Evolutionary conservation across 2,329 filamentous ascomycete genomes (phyloP).

Genomic region (Parafenestella ontariensis): DNA sequence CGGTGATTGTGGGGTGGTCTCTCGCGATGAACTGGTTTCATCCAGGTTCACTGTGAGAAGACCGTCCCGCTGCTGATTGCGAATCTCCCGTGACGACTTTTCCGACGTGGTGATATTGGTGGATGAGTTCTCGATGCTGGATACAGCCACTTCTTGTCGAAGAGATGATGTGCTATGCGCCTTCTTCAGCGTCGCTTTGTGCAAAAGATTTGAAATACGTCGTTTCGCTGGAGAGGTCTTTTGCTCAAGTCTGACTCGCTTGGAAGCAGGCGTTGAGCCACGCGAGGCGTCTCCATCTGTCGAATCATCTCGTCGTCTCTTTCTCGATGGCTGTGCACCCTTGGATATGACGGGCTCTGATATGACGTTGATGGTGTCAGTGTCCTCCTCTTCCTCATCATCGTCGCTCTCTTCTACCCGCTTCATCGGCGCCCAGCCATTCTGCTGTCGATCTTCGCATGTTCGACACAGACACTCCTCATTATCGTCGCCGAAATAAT

Average conservation of each 20-base stretch:
- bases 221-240: slow-evolving; percentile 16
- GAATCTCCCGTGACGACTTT: slow-evolving; percentile 31
- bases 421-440: slow-evolving; percentile 76
- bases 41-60: slow-evolving; percentile 38
- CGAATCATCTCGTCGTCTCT: slow-evolving; percentile 38
- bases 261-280: slow-evolving; percentile 21
- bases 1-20: slow-evolving; percentile 39
- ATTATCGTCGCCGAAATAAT: slow-evolving; percentile 94
- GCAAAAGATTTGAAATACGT: slow-evolving; percentile 23
- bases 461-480: slow-evolving; percentile 92
- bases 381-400: slow-evolving; percentile 24
- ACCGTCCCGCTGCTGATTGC: slow-evolving; percentile 42
- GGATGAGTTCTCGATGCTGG: slow-evolving; percentile 41
- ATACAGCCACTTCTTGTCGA: slow-evolving; percentile 38
- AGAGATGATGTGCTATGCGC: slow-evolving; percentile 42
- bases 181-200: slow-evolving; percentile 39
- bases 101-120: slow-evolving; percentile 23
- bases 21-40: slow-evolving; percentile 37
- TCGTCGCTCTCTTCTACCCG: slow-evolving; percentile 44
- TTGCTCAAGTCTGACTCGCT: slow-evolving; percentile 20
- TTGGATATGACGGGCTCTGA: slow-evolving; percentile 1
- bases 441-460: slow-evolving; percentile 76
- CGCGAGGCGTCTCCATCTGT: slow-evolving; percentile 15
- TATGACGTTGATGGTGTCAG: slow-evolving; percentile 13
- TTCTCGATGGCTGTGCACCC: slow-evolving; percentile 21